Evolutionary conservation across 306 rosid species (phyloP).

Genomic region (Dalbergia oliveri): DNA sequence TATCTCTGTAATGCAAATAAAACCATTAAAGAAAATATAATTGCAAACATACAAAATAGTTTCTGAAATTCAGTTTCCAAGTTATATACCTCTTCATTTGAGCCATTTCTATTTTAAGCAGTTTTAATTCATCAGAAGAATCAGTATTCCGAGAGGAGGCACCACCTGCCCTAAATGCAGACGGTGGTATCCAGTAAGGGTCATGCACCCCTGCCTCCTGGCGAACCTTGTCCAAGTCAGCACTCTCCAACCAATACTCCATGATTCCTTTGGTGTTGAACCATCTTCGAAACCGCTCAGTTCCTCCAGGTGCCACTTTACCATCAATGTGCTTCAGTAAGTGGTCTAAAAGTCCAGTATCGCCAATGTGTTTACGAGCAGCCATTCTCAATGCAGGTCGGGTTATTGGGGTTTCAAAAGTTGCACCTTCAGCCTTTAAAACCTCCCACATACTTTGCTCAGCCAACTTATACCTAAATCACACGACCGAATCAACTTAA

Average conservation of each 20-base stretch:
- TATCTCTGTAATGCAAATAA: constrained; percentile 67
- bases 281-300: constrained; percentile 82
- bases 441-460: constrained; percentile 76
- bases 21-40: constrained; percentile 39
- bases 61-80: constrained; percentile 39
- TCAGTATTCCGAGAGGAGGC: constrained; percentile 47
- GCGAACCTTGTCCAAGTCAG: constrained; percentile 67
- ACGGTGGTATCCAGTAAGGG: constrained; percentile 78
- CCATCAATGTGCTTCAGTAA: constrained; percentile 85
- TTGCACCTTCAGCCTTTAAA: constrained; percentile 75
- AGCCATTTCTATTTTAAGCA: constrained; percentile 69
- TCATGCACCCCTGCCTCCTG: constrained; percentile 78
- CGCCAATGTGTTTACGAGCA: constrained; percentile 82
- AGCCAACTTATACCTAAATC: constrained; percentile 71
- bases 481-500: constrained; percentile 19
- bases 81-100: constrained; percentile 74
- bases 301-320: constrained; percentile 77
- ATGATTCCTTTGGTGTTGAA: constrained; percentile 74
- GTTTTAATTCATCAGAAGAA: constrained; percentile 69
- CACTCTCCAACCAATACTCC: constrained; percentile 97
- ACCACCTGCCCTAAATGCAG: constrained; percentile 42
- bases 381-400: constrained; percentile 69
- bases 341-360: constrained; percentile 93
- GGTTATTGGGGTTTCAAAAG: constrained; percentile 72
- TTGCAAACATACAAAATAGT: constrained; percentile 36